Percentiles rank a stretch among this genome's conserved stretches.
These are phyloP conservation scores for Kwoniella shandongensis DNA, from an alignment of 768 basidiomycete genomes.

Conservation along the genomic window DNA sequence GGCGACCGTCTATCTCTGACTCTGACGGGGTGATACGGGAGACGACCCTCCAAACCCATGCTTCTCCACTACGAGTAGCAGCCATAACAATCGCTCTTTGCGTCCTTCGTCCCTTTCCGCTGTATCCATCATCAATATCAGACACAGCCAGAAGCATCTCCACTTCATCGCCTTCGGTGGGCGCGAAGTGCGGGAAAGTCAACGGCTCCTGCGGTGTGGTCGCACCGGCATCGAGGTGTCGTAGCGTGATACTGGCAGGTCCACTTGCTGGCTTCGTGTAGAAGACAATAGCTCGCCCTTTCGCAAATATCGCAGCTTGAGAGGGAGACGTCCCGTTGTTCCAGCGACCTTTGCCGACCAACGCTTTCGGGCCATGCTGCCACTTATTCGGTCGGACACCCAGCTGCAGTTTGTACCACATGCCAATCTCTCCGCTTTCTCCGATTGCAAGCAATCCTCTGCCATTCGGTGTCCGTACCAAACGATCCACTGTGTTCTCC, in stretches of 20 bases:
- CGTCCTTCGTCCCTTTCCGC: slow-evolving; percentile 26
- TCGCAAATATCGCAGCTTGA: slow-evolving; percentile 42
- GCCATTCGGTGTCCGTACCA: slow-evolving; percentile 51
- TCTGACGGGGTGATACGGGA: slow-evolving; percentile 19
- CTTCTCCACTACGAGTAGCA: slow-evolving; percentile 29
- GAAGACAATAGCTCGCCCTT: slow-evolving; percentile 45
- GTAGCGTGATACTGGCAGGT: slow-evolving; percentile 24
- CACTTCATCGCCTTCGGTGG: slow-evolving; percentile 23
- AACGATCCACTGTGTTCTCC: slow-evolving; percentile 20
- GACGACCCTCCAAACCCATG: slow-evolving; percentile 47
- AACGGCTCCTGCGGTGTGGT: slow-evolving; percentile 23
- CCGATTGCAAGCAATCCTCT: slow-evolving; percentile 45
- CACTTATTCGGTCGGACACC: slow-evolving; percentile 22
- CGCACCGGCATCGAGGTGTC: slow-evolving; percentile 31
- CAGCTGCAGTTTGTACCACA: slow-evolving; percentile 39
- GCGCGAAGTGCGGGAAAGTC: slow-evolving; percentile 27
- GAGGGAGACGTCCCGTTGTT: background rate
- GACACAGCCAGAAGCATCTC: slow-evolving; percentile 49
- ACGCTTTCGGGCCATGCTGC: slow-evolving; percentile 8
- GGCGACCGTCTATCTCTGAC: slow-evolving; percentile 3
- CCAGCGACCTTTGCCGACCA: slow-evolving; percentile 41
- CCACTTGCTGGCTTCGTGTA: slow-evolving; percentile 8
- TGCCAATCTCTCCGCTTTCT: slow-evolving; percentile 36
- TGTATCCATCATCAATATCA: slow-evolving; percentile 51
- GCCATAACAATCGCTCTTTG: slow-evolving; percentile 47